A percentile compares a stretch with the other conserved stretches of the same genome.
Evolutionary conservation across 2,329 filamentous ascomycete genomes (phyloP).

Genomic region (Chrysosporium keratinophilum): DNA sequence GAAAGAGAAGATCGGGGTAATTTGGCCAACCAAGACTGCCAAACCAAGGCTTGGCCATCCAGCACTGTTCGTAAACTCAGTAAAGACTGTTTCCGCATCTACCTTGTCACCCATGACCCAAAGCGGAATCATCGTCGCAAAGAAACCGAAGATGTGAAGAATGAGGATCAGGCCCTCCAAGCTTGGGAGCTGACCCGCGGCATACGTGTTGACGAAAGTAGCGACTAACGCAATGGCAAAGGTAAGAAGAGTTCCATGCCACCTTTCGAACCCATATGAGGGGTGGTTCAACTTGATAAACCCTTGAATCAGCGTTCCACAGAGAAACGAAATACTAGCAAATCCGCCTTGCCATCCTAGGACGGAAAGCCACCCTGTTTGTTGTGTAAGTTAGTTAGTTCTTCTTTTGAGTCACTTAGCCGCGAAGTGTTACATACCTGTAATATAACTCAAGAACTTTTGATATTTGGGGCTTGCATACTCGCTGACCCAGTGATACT

Average conservation of each 20-base stretch:
- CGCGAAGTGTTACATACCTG: conserved; percentile 22
- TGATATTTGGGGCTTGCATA: conserved; percentile 29
- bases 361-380: conserved; percentile 32
- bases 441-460: conserved; percentile 39
- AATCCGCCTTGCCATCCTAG: conserved; percentile 38
- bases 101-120: conserved; percentile 35
- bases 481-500: conserved; percentile 36
- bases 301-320: conserved; percentile 29
- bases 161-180: conserved; percentile 42
- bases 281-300: conserved; percentile 30
- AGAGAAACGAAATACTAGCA: conserved; percentile 29
- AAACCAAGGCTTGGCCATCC: conserved; percentile 37
- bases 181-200: conserved; percentile 36
- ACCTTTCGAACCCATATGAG: conserved; percentile 31
- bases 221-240: conserved; percentile 35
- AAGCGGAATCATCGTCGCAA: conserved; percentile 42
- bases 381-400: conserved; percentile 1
- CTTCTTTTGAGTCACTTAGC: background rate
- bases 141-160: conserved; percentile 44
- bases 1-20: conserved; percentile 30
- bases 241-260: conserved; percentile 43
- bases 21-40: conserved; percentile 31
- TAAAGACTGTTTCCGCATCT: conserved; percentile 37
- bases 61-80: conserved; percentile 39
- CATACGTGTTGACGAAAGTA: conserved; percentile 36